These are phyloP conservation scores for Rhodotorula sp. DNA, from an alignment of 1,284 basidiomycete genomes.

Conservation along the genomic window DNA sequence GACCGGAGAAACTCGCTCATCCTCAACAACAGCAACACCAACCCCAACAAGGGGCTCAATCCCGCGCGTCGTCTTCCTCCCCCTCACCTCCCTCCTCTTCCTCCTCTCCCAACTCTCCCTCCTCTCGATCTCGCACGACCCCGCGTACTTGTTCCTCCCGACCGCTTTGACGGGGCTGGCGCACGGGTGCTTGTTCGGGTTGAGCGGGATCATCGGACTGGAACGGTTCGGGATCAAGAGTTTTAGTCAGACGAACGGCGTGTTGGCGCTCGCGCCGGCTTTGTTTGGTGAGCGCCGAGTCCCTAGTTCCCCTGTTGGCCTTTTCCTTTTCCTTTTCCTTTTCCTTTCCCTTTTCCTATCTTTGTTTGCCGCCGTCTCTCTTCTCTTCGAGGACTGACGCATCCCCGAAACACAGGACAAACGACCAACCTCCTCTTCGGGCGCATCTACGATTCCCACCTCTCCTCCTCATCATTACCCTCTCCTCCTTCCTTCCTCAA, in stretches of 20 bases:
- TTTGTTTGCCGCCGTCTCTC: neutral
- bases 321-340: no score
- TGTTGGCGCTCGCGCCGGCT: slow-evolving; percentile 34
- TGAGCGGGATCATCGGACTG: slow-evolving; percentile 28
- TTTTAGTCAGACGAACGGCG: slow-evolving; percentile 32
- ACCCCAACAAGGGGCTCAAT: neutral
- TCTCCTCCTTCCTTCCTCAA: neutral
- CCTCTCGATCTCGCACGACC: neutral
- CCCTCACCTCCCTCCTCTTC: slow-evolving; percentile 15
- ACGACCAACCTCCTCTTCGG: slow-evolving; percentile 37
- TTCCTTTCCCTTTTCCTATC: neutral
- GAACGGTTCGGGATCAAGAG: slow-evolving; percentile 36
- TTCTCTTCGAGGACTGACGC: neutral
- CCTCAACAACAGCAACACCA: neutral
- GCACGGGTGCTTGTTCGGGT: slow-evolving; percentile 33
- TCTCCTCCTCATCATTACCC: neutral
- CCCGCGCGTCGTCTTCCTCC: slow-evolving; percentile 32
- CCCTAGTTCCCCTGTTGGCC: no score
- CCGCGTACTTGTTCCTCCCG: slow-evolving; percentile 18
- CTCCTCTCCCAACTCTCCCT: slow-evolving; percentile 16
- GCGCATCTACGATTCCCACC: slow-evolving; percentile 25
- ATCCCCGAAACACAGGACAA: slow-evolving; percentile 18
- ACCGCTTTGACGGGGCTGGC: slow-evolving; percentile 31
- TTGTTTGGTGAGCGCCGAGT: slow-evolving; percentile 21
- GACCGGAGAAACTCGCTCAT: neutral